Evolutionary conservation across 75 land plant genomes (phyloP).

Genomic region (Cryptomeria japonica): DNA sequence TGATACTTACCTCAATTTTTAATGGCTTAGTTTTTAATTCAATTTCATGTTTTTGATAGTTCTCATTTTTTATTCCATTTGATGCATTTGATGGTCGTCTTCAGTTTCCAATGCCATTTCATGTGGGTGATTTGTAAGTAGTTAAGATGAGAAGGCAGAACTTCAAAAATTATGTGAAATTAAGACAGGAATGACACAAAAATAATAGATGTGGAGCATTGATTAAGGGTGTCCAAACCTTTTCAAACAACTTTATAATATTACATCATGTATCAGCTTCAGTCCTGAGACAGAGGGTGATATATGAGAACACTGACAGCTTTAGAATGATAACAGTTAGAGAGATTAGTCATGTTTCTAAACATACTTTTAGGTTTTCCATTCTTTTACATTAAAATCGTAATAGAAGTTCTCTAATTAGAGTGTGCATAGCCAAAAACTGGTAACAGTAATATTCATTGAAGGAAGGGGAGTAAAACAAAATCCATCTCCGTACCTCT

Average conservation of each 20-base stretch:
- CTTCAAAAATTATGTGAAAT: not conserved
- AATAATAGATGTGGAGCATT: not conserved
- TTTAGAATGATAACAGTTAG: not conserved
- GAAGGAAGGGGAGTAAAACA: too few species aligned
- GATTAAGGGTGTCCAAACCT: not conserved
- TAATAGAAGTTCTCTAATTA: too few species aligned
- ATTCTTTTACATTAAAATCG: not conserved
- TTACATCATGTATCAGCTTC: not conserved
- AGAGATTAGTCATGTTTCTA: not conserved
- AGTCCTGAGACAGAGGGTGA: not conserved
- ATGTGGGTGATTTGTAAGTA: not conserved
- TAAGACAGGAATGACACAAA: not conserved
- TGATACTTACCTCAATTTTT: not conserved
- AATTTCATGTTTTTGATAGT: not conserved
- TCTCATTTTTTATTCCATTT: not conserved
- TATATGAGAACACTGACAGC: not conserved
- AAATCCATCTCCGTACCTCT: too few species aligned
- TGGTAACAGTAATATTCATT: too few species aligned
- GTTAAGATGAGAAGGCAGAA: not conserved
- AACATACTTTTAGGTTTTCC: not conserved
- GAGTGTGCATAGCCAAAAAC: not conserved
- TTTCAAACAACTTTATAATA: not conserved
- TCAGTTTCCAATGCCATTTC: too few species aligned
- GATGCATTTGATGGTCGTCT: too few species aligned
- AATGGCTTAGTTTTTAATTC: not conserved